Conservation (phyloP, 1,139 yeast species). For the Blastobotrys buckinghamii region DNA sequence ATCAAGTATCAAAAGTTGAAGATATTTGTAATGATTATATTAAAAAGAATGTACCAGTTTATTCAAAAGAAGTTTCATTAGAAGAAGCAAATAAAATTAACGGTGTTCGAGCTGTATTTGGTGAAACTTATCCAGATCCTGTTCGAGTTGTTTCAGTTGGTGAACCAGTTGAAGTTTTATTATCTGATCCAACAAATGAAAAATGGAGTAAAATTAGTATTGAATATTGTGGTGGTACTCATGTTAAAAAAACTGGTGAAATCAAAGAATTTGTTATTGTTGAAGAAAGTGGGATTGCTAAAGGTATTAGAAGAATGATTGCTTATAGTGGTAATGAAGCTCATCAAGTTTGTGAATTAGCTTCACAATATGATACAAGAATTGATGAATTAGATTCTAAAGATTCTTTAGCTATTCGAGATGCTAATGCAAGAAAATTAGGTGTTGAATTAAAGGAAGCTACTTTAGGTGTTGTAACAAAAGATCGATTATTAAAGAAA, state of each 20-base stretch:
- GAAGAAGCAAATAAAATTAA: conserved; percentile 62
- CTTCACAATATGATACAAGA: conserved; percentile 59
- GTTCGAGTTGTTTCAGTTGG: conserved; percentile 98
- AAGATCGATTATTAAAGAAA: conserved; percentile 66
- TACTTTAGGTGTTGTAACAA: conserved; percentile 73
- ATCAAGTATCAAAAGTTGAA: conserved; percentile 74
- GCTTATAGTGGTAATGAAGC: conserved; percentile 95
- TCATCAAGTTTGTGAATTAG: conserved; percentile 78
- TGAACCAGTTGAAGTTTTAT: conserved; percentile 73
- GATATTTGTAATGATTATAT: conserved; percentile 65
- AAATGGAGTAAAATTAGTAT: conserved; percentile 77
- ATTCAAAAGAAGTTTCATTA: conserved; percentile 75
- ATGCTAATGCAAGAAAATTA: conserved; percentile 70
- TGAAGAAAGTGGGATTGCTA: conserved; percentile 97
- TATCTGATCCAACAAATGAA: conserved; percentile 59
- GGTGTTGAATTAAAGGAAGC: conserved; percentile 82
- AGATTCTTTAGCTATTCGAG: conserved; percentile 46
- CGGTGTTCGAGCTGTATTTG: conserved; percentile 96
- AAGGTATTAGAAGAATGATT: conserved; percentile 96
- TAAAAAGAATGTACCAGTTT: conserved; percentile 64
- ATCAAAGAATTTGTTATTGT: conserved; percentile 82
- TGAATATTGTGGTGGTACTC: conserved; percentile 99
- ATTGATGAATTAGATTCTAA: conserved; percentile 56
- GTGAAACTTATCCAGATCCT: conserved; percentile 98
- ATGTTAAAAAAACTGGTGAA: conserved; percentile 86